A percentile compares a stretch with the other conserved stretches of the same genome.
Conservation (phyloP, 2,329 filamentous ascomycete genomes). For the Microcyclospora pomicola region DNA sequence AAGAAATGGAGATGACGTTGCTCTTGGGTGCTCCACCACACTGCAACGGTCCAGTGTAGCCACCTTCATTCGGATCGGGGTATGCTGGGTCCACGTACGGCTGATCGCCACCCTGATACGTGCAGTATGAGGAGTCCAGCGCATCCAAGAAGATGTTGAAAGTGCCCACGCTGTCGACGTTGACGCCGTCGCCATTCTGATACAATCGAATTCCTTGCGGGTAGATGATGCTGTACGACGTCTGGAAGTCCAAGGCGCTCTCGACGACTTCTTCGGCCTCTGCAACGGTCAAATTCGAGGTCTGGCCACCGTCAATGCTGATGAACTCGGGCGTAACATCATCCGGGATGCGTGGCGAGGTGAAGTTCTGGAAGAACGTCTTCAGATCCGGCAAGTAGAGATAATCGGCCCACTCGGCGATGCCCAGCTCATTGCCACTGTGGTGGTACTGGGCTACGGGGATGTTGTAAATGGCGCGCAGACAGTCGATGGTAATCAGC, state of each 20-base stretch:
- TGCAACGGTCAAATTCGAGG: constrained; percentile 8
- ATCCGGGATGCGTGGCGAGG: constrained; percentile 10
- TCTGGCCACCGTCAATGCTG: constrained; percentile 14
- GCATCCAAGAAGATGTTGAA: constrained; percentile 33
- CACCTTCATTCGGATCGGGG: constrained; percentile 5
- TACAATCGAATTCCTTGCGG: constrained; percentile 11
- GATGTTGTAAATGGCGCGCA: constrained; percentile 13
- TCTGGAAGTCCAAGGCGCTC: constrained; percentile 11
- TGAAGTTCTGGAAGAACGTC: constrained; percentile 12
- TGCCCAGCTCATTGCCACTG: constrained; percentile 10
- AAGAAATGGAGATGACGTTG: constrained; percentile 48
- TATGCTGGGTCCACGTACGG: constrained; percentile 9
- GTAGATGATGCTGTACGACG: constrained; percentile 11
- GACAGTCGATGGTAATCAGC: constrained; percentile 11
- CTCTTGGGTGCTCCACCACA: constrained; percentile 8
- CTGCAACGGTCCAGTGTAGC: constrained; percentile 6
- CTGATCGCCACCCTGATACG: constrained; percentile 9
- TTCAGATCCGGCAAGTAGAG: constrained; percentile 12
- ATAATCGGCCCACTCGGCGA: constrained; percentile 11
- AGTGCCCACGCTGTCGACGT: constrained; percentile 6
- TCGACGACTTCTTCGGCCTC: constrained; percentile 7
- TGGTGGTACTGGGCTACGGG: constrained; percentile 8
- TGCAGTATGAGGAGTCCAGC: constrained; percentile 8
- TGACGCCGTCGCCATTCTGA: constrained; percentile 10
- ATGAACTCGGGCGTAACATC: constrained; percentile 11